phyloP scores from a whole-genome alignment of 352 stramenopile species.

The Pythium biforme region DNA sequence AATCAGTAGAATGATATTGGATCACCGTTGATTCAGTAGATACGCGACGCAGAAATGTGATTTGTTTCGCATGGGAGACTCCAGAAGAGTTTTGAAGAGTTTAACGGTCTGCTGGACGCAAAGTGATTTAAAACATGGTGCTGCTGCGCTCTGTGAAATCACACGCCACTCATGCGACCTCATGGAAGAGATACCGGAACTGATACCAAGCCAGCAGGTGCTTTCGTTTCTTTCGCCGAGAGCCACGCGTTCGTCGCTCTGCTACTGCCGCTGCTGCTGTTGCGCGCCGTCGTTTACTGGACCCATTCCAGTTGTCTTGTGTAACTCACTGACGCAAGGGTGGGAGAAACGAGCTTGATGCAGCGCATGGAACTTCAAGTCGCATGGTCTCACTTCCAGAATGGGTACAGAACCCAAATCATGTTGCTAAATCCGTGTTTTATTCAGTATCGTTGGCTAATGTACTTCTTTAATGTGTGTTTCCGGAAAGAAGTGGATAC shows the following conservation, averaged over 20 bases:
- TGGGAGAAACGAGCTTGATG: not conserved
- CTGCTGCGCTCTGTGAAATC: no score
- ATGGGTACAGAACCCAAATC: slow-evolving; percentile 5
- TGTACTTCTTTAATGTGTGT: no score
- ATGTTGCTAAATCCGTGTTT: slow-evolving; percentile 16
- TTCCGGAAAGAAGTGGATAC: no score
- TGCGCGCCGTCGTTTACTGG: not conserved
- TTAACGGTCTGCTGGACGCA: no score
- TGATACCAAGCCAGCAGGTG: not conserved
- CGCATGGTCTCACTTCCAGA: not conserved
- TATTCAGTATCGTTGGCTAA: no score
- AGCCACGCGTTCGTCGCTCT: not conserved
- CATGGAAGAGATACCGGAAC: not conserved
- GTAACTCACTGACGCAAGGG: not conserved
- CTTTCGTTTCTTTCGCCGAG: not conserved
- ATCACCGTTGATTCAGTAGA: not conserved
- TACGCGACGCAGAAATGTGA: not conserved
- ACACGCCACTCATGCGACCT: no score
- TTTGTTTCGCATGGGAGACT: no score
- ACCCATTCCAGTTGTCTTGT: not conserved
- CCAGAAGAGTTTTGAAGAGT: no score
- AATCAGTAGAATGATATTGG: not conserved
- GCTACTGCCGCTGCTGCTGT: no score
- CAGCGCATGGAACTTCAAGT: slow-evolving; percentile 1
- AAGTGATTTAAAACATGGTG: no score